phyloP scores from a whole-genome alignment of 768 basidiomycete genomes.

The Kwoniella europaea region DNA sequence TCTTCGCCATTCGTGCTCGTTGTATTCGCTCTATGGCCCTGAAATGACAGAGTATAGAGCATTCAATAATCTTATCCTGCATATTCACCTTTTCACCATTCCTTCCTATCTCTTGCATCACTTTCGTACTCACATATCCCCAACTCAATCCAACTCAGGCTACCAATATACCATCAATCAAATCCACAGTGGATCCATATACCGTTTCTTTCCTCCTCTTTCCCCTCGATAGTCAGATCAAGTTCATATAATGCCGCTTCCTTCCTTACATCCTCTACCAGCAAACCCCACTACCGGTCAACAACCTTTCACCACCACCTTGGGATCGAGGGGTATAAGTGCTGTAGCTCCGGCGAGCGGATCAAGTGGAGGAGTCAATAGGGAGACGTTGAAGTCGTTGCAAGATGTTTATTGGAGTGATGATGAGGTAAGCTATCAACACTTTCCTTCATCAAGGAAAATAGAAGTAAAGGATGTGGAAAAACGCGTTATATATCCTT shows the following conservation, averaged over 20 bases:
- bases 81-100: not conserved
- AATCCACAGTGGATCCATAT: not conserved
- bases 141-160: not conserved
- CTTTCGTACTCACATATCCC: not conserved
- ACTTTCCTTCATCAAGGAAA: not conserved
- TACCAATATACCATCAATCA: slow-evolving; percentile 4
- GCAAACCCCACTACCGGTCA: slow-evolving; percentile 52
- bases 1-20: not conserved
- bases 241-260: slow-evolving; percentile 31
- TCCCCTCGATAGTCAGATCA: not conserved
- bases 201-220: not conserved
- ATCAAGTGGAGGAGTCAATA: slow-evolving; percentile 45
- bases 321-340: slow-evolving; percentile 16
- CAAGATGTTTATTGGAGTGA: slow-evolving; percentile 59
- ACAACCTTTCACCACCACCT: slow-evolving; percentile 30
- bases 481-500: slow-evolving; percentile 5
- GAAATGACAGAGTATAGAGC: not conserved
- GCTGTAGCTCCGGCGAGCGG: slow-evolving; percentile 33
- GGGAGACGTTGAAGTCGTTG: slow-evolving; percentile 55
- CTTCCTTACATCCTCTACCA: slow-evolving; percentile 48
- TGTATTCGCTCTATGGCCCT: not conserved
- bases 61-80: not conserved
- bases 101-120: not conserved
- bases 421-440: slow-evolving; percentile 54
- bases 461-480: not conserved